A percentile compares a stretch with the other conserved stretches of the same genome.
Conservation (phyloP, 768 basidiomycete species). For the Cystobasidium ongulense region DNA sequence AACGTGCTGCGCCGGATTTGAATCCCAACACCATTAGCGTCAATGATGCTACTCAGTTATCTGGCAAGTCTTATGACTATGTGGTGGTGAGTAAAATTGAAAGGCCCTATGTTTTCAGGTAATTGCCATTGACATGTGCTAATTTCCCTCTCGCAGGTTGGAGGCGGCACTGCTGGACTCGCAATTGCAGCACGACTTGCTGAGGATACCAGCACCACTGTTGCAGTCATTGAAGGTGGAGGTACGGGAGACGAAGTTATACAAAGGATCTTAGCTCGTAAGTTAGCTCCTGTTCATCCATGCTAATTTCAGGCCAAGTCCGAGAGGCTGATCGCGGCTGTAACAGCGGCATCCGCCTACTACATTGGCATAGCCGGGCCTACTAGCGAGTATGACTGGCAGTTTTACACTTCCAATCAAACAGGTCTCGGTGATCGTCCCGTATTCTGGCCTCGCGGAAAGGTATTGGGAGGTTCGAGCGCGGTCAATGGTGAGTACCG, state of each 20-base stretch:
- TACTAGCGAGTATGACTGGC: conserved; percentile 40
- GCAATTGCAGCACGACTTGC: conserved; percentile 44
- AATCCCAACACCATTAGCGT: conserved; percentile 4
- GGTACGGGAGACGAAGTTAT: conserved; percentile 32
- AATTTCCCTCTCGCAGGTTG: conserved; percentile 24
- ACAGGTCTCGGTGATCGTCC: conserved; percentile 28
- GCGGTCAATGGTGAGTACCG: conserved; percentile 40
- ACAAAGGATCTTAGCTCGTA: conserved; percentile 33
- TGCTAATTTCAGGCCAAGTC: not conserved
- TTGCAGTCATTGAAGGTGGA: conserved; percentile 45
- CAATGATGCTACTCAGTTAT: not conserved
- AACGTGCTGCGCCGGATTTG: conserved; percentile 18
- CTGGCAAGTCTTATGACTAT: conserved; percentile 22
- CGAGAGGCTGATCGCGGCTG: not conserved
- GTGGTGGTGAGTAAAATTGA: conserved; percentile 13
- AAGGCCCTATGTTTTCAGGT: too few relatives aligned
- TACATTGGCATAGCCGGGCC: conserved; percentile 32
- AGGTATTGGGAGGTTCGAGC: conserved; percentile 41
- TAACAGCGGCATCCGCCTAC: conserved; percentile 26
- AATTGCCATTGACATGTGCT: not conserved
- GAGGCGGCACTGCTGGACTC: conserved; percentile 43
- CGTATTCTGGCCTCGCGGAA: conserved; percentile 42
- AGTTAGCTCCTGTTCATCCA: not conserved
- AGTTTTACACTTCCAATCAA: conserved; percentile 39
- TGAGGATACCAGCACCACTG: conserved; percentile 33